phyloP scores from a whole-genome alignment of 306 rosid genomes.

The Quercus aquifolioides region DNA sequence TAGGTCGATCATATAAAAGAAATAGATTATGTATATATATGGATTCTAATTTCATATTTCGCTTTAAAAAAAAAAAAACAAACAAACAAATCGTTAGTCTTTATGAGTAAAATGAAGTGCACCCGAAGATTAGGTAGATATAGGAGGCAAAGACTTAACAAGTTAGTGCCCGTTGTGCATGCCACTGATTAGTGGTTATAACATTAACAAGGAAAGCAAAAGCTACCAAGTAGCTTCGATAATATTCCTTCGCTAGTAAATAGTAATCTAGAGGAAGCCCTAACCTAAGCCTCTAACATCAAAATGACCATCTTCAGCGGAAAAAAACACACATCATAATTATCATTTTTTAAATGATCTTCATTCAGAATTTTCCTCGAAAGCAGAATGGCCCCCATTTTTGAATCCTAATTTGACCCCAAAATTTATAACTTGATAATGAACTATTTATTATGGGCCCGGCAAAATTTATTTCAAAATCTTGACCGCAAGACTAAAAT shows the following conservation, averaged over 20 bases:
- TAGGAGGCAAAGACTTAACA: too few relatives aligned
- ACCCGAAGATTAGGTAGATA: too few relatives aligned
- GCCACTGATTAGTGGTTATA: too few relatives aligned
- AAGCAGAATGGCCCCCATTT: background rate
- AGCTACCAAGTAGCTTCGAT: background rate
- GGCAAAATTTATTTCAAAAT: background rate
- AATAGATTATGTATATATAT: too few relatives aligned
- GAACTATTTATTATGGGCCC: too few relatives aligned
- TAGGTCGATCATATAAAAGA: too few relatives aligned
- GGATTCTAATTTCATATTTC: too few relatives aligned
- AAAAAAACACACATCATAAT: background rate
- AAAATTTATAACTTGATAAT: background rate
- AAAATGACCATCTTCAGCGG: background rate
- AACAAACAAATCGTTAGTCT: too few relatives aligned
- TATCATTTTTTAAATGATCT: too few relatives aligned
- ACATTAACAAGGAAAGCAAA: background rate
- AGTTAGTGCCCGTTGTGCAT: too few relatives aligned
- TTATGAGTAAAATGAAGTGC: too few relatives aligned
- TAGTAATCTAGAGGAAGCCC: background rate
- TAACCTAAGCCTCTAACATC: background rate
- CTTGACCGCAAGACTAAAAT: background rate
- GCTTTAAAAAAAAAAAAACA: too few relatives aligned
- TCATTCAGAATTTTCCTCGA: background rate
- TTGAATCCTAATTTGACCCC: constrained; percentile 2
- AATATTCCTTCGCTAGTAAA: background rate